Base-by-base conservation (phyloP, 768 basidiomycete genomes). In the Kondoa subrosea region DNA sequence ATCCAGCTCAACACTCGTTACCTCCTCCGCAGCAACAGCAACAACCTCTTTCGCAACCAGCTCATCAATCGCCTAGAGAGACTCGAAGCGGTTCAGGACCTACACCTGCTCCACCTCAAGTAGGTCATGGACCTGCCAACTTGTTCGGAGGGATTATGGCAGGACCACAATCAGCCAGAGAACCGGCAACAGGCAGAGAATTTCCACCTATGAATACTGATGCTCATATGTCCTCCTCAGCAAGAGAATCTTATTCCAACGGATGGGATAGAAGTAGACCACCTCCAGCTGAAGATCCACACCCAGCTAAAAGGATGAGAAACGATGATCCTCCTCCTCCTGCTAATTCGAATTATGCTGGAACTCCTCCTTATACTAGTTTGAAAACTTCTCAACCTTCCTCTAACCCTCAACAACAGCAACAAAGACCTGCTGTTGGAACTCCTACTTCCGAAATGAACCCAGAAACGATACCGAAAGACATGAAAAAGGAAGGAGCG, bases 401-500 rank as follows among this genome's bases (percentile, higher is more conserved):
- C 58, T 25, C 58, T 59, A 27, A 14, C 14, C 25, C 58, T 14
- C n/a, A n/a, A n/a, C n/a, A n/a, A n/a, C n/a, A n/a, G n/a, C n/a
- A n/a, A n/a, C n/a, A 14, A 26, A 30, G 21, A 17, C 60, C 60
- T 17, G 21, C 60, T 30, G 60, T 30, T 14, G 63, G 16, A 4
- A 25, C 63, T 12, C 27, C 25, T 8, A n/a, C 8, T 25, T 15
- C 4, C 63, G 31, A 50, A 15, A 50, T 34, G 29, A 34, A 78
- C 59, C 77, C 77, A 14, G 78, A 78, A 1, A 76, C 76, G 58
- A 75, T 77, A 3, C 74, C 77, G 25, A 72, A 76, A 27, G 78
- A 78, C 56, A 72, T 77, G 58, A 79, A 79, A 85, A 91, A 83
- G 74, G 81, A 83, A 75, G 89, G 88, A 0, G 77, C 80, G 59